Evolutionary conservation across 75 land plant genomes (phyloP), one percentile per base, ranked within the genome.

Genomic region (Ceratopteris richardii): DNA sequence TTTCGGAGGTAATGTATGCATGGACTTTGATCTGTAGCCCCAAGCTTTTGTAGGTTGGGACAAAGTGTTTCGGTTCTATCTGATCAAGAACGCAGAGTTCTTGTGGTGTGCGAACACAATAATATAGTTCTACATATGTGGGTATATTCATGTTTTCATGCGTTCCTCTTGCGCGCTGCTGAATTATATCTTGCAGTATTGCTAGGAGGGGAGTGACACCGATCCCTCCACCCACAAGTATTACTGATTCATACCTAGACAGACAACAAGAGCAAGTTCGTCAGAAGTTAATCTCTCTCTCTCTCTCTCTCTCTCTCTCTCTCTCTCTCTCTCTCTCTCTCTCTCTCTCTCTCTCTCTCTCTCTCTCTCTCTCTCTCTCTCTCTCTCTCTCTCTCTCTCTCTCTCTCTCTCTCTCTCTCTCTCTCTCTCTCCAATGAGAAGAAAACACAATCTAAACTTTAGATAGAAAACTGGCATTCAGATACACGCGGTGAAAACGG

Each of bases 121-220:
- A 30, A n/a, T 57, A 57, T 13, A 57, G 5, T 16, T 30, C 16
- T 33, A 57, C 31, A 30, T 33, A 57, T 16, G 40, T 57, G 6
- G 59, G 59, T 17, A 57, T 18, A 17, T 33, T 3, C 3, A 9
- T 4, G 37, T 3, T 9, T 9, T 33, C 9, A 4, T 33, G 37
- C 9, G 9, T 3, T 4, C 7, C 37, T 33, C 3, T 33, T 33
- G 3, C 9, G 9, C 9, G 29, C 3, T 57, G 19, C 12, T 9
- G 19, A 6, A 67, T 14, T 2, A 67, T 14, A 36, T 67, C 70
- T 23, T 39, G 51, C 37, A 67, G 40, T 16, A 67, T 60, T 7
- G 63, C 62, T 0, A 67, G 40, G 42, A 67, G 39, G 16, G 70
- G 70, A 16, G 70, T 67, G 19, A 67, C 60, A n/a, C 70, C 70